phyloP scores from a whole-genome alignment of 2,329 filamentous ascomycete species.

The Venturia aucupariae region DNA sequence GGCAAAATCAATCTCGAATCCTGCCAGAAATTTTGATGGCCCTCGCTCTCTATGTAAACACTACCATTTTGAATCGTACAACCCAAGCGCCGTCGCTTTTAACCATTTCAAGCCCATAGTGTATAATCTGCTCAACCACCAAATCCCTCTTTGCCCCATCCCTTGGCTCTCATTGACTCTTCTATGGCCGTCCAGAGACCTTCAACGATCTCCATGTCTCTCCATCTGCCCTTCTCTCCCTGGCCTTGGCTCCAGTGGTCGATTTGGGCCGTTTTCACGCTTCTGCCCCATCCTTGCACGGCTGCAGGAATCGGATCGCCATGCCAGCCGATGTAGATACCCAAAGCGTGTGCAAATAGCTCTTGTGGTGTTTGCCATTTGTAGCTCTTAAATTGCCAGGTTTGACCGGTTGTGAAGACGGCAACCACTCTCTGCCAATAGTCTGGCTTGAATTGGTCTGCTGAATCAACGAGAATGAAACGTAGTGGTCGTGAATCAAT shows the following conservation, averaged over 20 bases:
- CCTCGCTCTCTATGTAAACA: background rate
- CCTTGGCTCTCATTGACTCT: slow-evolving; percentile 73
- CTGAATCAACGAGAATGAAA: slow-evolving; percentile 91
- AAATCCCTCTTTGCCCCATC: slow-evolving; percentile 60
- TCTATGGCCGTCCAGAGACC: slow-evolving; percentile 86
- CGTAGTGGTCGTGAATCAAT: slow-evolving; percentile 69
- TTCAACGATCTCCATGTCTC: slow-evolving; percentile 89
- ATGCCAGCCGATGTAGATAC: slow-evolving; percentile 85
- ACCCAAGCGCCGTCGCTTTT: slow-evolving; percentile 2
- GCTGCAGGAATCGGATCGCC: slow-evolving; percentile 71
- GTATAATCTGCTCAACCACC: background rate
- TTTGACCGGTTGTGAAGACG: slow-evolving; percentile 94
- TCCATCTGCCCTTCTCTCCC: slow-evolving; percentile 51
- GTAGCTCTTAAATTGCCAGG: slow-evolving; percentile 98
- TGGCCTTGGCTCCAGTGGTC: slow-evolving; percentile 64
- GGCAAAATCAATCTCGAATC: background rate
- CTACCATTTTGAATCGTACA: background rate
- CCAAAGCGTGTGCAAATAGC: slow-evolving; percentile 79
- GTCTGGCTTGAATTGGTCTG: slow-evolving; percentile 92
- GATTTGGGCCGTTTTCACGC: slow-evolving; percentile 68
- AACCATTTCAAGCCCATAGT: background rate
- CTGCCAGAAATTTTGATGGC: background rate
- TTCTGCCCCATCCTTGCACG: slow-evolving; percentile 76
- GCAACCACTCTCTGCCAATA: slow-evolving; percentile 95
- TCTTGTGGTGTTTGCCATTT: slow-evolving; percentile 87